Evolutionary conservation across 2,329 filamentous ascomycete species (phyloP).

Genomic region (Microcyclosporella mali): DNA sequence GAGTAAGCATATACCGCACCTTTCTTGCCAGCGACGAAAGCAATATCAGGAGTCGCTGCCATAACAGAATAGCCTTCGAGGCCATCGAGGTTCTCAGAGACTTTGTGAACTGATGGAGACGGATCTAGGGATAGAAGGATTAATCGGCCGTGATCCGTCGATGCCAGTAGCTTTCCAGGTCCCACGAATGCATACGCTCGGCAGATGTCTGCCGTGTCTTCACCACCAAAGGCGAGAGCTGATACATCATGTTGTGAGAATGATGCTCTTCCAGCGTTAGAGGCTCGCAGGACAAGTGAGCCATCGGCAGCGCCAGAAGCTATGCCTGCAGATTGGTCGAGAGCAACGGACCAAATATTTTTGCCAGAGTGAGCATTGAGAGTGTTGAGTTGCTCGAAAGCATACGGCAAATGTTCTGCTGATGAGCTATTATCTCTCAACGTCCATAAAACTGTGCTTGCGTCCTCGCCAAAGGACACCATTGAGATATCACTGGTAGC

Average conservation of each 20-base stretch:
- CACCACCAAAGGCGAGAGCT: neutral
- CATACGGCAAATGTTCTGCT: conserved; percentile 14
- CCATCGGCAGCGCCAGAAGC: conserved; percentile 85
- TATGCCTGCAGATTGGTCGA: conserved; percentile 8
- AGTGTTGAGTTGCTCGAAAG: conserved; percentile 49
- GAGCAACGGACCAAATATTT: conserved; percentile 75
- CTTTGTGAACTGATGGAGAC: neutral
- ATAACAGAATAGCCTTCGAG: conserved; percentile 46
- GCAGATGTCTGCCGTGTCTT: conserved; percentile 40
- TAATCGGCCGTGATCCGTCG: conserved; percentile 53
- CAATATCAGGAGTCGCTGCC: conserved; percentile 34
- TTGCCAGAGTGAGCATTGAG: conserved; percentile 72
- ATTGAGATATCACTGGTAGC: conserved; percentile 44
- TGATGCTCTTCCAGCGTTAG: neutral
- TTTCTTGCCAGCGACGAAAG: conserved; percentile 42
- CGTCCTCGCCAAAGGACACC: conserved; percentile 80
- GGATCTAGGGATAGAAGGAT: conserved; percentile 33
- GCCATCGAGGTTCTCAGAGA: conserved; percentile 23
- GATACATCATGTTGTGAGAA: neutral
- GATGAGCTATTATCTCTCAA: neutral
- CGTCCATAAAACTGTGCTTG: conserved; percentile 54
- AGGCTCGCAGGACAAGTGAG: conserved; percentile 36
- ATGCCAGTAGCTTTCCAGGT: conserved; percentile 49
- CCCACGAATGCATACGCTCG: conserved; percentile 60
- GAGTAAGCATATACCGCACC: conserved; percentile 40